Evolutionary conservation across 768 basidiomycete genomes (phyloP).

Genomic region (Wakefieldia striispora): DNA sequence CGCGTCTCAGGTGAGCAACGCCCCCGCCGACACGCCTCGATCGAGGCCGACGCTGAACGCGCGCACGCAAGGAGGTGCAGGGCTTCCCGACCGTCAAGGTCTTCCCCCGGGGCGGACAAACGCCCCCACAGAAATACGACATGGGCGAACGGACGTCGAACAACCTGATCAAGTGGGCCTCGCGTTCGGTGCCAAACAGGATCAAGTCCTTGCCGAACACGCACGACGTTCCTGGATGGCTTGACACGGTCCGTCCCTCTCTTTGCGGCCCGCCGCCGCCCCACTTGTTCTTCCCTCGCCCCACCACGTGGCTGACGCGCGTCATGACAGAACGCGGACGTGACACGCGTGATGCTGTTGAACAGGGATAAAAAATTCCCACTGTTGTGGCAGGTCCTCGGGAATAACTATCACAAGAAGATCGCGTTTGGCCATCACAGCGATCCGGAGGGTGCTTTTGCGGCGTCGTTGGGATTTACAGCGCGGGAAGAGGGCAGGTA

Average conservation of each 20-base stretch:
- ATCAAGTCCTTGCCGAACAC: constrained; percentile 57
- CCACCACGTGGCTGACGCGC: not conserved
- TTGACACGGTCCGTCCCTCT: constrained; percentile 50
- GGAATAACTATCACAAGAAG: constrained; percentile 64
- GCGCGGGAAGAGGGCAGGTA: constrained; percentile 48
- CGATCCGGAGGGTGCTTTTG: constrained; percentile 63
- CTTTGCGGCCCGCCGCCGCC: not conserved
- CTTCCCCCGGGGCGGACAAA: constrained; percentile 72
- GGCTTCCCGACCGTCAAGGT: constrained; percentile 95
- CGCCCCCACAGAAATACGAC: constrained; percentile 64
- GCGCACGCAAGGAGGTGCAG: constrained; percentile 57
- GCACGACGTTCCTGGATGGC: constrained; percentile 64
- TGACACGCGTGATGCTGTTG: constrained; percentile 61
- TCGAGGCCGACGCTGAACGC: not conserved
- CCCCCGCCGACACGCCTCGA: no score
- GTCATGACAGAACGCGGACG: constrained; percentile 34
- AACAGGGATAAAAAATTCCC: constrained; percentile 78
- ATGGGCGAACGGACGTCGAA: constrained; percentile 67
- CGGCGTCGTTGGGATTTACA: constrained; percentile 57
- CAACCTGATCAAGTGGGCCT: constrained; percentile 73
- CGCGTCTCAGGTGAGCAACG: constrained; percentile 58
- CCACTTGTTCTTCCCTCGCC: not conserved
- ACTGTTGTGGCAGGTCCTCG: constrained; percentile 76
- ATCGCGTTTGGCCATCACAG: constrained; percentile 62
- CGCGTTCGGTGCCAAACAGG: constrained; percentile 68